Percentiles rank a stretch among this genome's conserved stretches.
Conservation (phyloP, 2,329 filamentous ascomycete genomes). For the Sclerotiophoma versabilis region DNA sequence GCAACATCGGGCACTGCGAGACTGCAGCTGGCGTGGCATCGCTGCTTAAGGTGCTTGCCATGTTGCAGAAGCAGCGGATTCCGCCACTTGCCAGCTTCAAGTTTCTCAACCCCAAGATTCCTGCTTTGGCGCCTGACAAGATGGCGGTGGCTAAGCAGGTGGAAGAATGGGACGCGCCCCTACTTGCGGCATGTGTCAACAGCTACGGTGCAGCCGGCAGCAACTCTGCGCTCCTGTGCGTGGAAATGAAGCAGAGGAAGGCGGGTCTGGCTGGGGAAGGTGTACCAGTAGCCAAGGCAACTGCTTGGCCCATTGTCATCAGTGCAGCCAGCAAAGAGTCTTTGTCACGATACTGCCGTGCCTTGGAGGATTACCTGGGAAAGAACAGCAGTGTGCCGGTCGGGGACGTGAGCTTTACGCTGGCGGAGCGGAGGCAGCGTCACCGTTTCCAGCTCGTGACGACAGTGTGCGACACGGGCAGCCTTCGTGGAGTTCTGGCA, state of each 20-base stretch:
- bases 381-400: background rate
- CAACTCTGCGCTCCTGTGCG: conserved; percentile 25
- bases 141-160: background rate
- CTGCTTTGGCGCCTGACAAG: background rate
- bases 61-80: conserved; percentile 17
- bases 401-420: background rate
- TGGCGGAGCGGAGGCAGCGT: background rate
- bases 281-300: background rate
- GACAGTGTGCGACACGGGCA: background rate
- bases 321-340: background rate
- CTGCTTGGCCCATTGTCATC: background rate
- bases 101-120: background rate
- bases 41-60: conserved; percentile 43
- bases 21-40: conserved; percentile 35
- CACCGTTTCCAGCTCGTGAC: background rate
- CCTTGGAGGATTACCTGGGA: background rate
- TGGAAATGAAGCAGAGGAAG: background rate
- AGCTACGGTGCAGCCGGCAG: conserved; percentile 2
- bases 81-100: conserved; percentile 33
- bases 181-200: background rate
- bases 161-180: background rate
- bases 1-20: conserved; percentile 45
- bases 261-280: background rate
- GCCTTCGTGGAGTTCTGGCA: background rate
- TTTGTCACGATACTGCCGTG: background rate